Base-by-base conservation (phyloP, 768 basidiomycete species). In the Agaricus sinodeliciosus region DNA sequence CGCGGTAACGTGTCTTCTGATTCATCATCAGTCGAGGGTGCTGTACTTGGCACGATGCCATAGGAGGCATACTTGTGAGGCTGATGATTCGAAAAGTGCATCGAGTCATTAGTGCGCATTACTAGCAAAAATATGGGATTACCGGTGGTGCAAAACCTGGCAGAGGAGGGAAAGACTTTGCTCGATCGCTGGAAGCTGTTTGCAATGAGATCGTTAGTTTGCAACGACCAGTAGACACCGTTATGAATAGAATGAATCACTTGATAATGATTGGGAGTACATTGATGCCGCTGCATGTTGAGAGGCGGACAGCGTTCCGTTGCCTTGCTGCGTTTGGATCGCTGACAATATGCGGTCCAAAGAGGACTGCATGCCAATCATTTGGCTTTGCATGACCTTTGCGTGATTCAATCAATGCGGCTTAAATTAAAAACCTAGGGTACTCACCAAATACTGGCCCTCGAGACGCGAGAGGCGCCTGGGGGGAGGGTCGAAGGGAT, bases 111-210 rank as follows among this genome's bases (percentile, higher is more conserved):
- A 59, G 31, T 36, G 43, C 46, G 42, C 19, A 47, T 48, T 35
- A 15, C 11, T 19, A 11, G 19, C 41, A 56, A 52, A 54, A 43
- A 54, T 58, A 37, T 37, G 46, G 51, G 73, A 80, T 62, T 67
- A 92, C 89, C 50, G 91, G 92, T 9, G 94, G 89, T 25, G 91
- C 87, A 65, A 94, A 95, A 3, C 92, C 93, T 36, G 94, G 93
- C 18, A 94, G 75, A 18, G 90, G 86, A 11, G 94, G 94, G 60
- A 94, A 95, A 36, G 73, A 62, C 54, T 69, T 70, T 34, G 62
- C 57, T 37, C 68, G 63, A 36, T 70, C 71, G 55, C 53, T 58
- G 16, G 67, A 62, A 41, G 66, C 66, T 43, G 65, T 58, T 54
- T 59, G 42, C 63, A 63, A 44, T 74, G 56, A 72, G 75, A 9